phyloP scores from a whole-genome alignment of 352 stramenopile species.

The Globisporangium irregulare region DNA sequence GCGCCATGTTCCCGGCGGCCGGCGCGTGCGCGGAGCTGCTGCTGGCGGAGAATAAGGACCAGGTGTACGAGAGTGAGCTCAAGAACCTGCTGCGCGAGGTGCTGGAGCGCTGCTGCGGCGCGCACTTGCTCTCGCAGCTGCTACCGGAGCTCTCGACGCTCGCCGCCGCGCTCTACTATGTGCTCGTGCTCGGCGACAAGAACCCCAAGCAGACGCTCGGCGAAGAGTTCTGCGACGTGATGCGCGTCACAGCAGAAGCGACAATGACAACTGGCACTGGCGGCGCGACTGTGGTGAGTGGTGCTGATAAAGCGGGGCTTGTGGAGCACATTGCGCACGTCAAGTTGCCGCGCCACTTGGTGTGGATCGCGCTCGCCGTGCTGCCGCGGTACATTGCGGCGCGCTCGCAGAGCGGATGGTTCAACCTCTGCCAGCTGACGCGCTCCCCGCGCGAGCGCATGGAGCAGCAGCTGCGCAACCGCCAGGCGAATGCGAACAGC shows the following conservation, averaged over 20 bases:
- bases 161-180: slow-evolving; percentile 67
- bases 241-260: slow-evolving; percentile 44
- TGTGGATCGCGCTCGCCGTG: slow-evolving; percentile 59
- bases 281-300: neutral
- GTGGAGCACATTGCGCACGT: slow-evolving; percentile 27
- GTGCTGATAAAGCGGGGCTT: neutral
- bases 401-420: slow-evolving; percentile 70
- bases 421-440: slow-evolving; percentile 61
- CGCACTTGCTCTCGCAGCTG: slow-evolving; percentile 74
- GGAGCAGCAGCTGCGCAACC: slow-evolving; percentile 68
- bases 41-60: slow-evolving; percentile 70
- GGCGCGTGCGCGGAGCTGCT: slow-evolving; percentile 74
- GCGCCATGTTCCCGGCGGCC: slow-evolving; percentile 43
- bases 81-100: slow-evolving; percentile 75
- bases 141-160: slow-evolving; percentile 66
- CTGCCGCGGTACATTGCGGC: slow-evolving; percentile 57
- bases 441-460: slow-evolving; percentile 70
- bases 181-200: slow-evolving; percentile 48
- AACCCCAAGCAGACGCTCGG: slow-evolving; percentile 80
- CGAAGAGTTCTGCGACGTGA: slow-evolving; percentile 85
- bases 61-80: slow-evolving; percentile 65
- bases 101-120: slow-evolving; percentile 63
- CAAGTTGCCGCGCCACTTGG: slow-evolving; percentile 31
- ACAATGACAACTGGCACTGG: neutral
- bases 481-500: slow-evolving; percentile 25